Evolutionary conservation across 2,329 filamentous ascomycete genomes (phyloP).

Genomic region (Knoxdaviesia capensis): DNA sequence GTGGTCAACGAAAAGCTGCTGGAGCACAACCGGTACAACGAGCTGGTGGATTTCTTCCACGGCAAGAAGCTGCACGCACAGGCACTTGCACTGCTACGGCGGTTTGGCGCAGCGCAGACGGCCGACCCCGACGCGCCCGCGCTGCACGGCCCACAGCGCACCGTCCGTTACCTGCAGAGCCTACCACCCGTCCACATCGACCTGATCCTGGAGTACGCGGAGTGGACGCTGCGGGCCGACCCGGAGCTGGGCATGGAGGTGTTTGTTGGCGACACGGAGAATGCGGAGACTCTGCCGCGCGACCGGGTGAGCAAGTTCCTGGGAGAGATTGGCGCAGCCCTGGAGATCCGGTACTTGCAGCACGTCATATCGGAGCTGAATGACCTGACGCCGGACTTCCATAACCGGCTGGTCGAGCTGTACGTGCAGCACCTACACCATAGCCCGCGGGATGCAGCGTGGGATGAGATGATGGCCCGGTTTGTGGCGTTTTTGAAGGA

Average conservation of each 20-base stretch:
- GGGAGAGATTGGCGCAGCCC: conserved; percentile 40
- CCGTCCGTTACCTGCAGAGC: conserved; percentile 76
- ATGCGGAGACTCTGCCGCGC: conserved; percentile 74
- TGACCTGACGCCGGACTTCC: conserved; percentile 68
- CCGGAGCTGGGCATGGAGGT: conserved; percentile 73
- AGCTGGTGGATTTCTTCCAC: conserved; percentile 93
- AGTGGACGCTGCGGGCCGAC: conserved; percentile 62
- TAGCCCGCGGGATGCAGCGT: conserved; percentile 23
- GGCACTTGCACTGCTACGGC: conserved; percentile 61
- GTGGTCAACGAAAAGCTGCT: conserved; percentile 88
- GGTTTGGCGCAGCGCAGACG: conserved; percentile 48
- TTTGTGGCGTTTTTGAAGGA: conserved; percentile 57
- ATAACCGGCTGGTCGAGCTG: conserved; percentile 63
- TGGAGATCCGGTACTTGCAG: conserved; percentile 72
- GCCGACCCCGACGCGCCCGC: conserved; percentile 26
- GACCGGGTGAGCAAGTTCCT: conserved; percentile 59
- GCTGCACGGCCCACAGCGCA: conserved; percentile 65
- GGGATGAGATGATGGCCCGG: conserved; percentile 38
- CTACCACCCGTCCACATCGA: conserved; percentile 76
- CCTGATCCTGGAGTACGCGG: conserved; percentile 74
- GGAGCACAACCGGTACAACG: conserved; percentile 72
- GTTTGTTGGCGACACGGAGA: conserved; percentile 83
- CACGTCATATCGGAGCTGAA: conserved; percentile 78
- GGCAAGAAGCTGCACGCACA: conserved; percentile 85
- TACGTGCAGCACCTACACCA: conserved; percentile 35